Evolutionary conservation across 1,284 basidiomycete genomes (phyloP).

Genomic region (Sparassis latifolia): DNA sequence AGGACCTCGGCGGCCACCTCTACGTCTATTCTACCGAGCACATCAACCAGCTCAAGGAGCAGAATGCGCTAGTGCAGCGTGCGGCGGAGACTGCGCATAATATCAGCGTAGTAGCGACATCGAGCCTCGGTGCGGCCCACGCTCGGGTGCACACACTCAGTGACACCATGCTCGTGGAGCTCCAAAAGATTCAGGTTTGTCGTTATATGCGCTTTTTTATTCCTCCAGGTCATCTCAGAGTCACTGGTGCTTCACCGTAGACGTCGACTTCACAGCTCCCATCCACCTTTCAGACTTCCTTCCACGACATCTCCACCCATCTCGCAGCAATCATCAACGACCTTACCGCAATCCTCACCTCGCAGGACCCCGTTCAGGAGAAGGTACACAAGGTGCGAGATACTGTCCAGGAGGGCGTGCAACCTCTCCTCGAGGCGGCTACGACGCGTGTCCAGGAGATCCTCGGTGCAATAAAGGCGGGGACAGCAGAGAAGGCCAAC

Average conservation of each 20-base stretch:
- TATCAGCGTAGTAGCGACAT: constrained; percentile 51
- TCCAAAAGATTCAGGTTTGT: constrained; percentile 52
- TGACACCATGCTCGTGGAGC: constrained; percentile 55
- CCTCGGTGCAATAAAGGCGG: constrained; percentile 22
- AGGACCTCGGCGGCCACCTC: constrained; percentile 54
- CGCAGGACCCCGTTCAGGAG: constrained; percentile 51
- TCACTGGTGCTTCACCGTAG: constrained; percentile 10
- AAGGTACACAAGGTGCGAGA: constrained; percentile 51
- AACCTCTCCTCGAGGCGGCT: constrained; percentile 46
- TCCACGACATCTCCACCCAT: constrained; percentile 37
- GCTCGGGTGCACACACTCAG: constrained; percentile 44
- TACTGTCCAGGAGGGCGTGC: constrained; percentile 51
- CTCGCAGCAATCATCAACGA: constrained; percentile 45
- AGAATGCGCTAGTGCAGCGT: constrained; percentile 62
- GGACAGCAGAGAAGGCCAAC: constrained; percentile 22
- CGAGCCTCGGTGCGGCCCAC: constrained; percentile 45
- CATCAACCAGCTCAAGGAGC: constrained; percentile 62
- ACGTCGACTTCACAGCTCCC: constrained; percentile 49
- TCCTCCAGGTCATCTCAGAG: constrained; percentile 5
- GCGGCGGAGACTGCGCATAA: constrained; percentile 62
- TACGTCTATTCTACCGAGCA: constrained; percentile 64
- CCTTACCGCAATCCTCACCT: constrained; percentile 43
- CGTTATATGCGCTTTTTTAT: not conserved
- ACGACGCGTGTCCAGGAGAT: constrained; percentile 26
- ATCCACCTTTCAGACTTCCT: constrained; percentile 46